phyloP scores from a whole-genome alignment of 2,329 filamentous ascomycete genomes.

The Calonectria hongkongensis region DNA sequence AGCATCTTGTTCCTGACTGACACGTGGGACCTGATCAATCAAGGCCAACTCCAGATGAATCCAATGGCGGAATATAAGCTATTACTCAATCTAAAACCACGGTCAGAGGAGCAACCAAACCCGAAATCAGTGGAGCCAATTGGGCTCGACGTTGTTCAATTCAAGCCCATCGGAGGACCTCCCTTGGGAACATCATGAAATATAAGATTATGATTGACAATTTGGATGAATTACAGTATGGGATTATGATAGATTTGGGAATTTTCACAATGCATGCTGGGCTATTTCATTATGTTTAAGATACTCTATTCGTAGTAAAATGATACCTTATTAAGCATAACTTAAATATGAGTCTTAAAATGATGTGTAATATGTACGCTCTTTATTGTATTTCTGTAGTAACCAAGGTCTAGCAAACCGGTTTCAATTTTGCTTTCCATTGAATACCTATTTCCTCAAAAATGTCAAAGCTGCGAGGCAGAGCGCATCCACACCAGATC shows the following conservation, averaged over 20 bases:
- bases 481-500: constrained; percentile 49
- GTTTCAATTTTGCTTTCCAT: no score
- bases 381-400: no score
- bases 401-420: no score
- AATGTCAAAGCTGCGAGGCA: constrained; percentile 45
- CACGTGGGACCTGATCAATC: constrained; percentile 6
- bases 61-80: not conserved
- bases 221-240: not conserved
- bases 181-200: not conserved
- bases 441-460: not conserved
- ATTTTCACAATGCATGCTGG: no score
- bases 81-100: not conserved
- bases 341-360: no score
- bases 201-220: not conserved
- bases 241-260: no score
- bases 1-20: constrained; percentile 1
- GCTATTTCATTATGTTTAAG: no score
- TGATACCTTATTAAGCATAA: no score
- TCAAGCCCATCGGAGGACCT: not conserved
- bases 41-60: not conserved
- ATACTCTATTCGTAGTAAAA: no score
- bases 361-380: no score
- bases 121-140: not conserved
- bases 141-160: constrained; percentile 5
- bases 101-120: not conserved